Base-by-base conservation (phyloP, 1,284 basidiomycete species). In the Apiotrichum gracile region DNA sequence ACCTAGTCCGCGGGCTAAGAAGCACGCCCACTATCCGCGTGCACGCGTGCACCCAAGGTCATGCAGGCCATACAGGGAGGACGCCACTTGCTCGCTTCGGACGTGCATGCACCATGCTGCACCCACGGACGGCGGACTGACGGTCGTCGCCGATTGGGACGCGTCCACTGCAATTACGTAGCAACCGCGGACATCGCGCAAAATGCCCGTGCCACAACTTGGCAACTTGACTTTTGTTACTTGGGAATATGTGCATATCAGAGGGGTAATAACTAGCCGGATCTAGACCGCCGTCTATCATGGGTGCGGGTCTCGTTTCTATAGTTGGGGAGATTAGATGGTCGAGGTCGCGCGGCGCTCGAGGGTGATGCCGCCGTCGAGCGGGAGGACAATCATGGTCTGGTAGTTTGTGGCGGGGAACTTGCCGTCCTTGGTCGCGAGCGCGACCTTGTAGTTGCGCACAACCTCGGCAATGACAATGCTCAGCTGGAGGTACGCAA, bases 401-500 rank as follows among this genome's bases (percentile, higher is more conserved):
- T 85, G 84, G 76, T 93, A 98, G 76, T 98, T 92, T 54, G 92
- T 85, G 43, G 81, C 79, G 3, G 96, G 92, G 57, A 98, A 79
- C 35, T 37, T 33, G 29, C 43, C 43, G 49, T 61, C 51, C 4
- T 74, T 70, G 34, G 77, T 75, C 38, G 80, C 85, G 35, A 96
- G 78, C 50, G 80, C 81, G 71, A 97, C 70, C 70, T 90, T 87
- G 58, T 89, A 78, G 54, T 82, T 77, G 51, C 93, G 84, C 37
- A 97, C 77, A 55, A 98, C 73, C 12, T 86, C 88, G 9, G 85
- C 74, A 58, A 98, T 78, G 69, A 98, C 81, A 7, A 86, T 85
- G 41, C 91, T 88, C 25, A 98, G 79, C 76, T 99, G 33, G 51
- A 97, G 76, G 73, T 97, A 94, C 16, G 96, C 96, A 68, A 97